Percentiles rank a stretch among this genome's conserved stretches.
phyloP scores from a whole-genome alignment of 225 moss, liverwort and hornwort genomes.

The Sphagnum contortum region DNA sequence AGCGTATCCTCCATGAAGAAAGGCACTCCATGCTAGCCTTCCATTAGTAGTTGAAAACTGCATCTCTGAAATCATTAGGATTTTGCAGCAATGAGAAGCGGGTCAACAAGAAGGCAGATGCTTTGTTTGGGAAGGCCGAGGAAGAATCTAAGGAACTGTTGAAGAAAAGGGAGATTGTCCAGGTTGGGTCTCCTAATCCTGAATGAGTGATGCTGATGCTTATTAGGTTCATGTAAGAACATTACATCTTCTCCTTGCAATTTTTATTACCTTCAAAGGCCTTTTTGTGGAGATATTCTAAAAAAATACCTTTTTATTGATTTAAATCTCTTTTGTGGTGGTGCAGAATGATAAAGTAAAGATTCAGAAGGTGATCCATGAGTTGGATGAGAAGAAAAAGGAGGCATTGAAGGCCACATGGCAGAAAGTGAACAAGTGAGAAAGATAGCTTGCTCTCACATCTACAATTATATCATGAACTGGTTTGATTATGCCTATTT shows the following conservation, averaged over 20 bases:
- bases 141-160: slow-evolving; percentile 84
- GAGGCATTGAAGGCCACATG: slow-evolving; percentile 76
- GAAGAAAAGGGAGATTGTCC: slow-evolving; percentile 73
- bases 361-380: slow-evolving; percentile 89
- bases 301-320: too few relatives aligned
- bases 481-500: neutral
- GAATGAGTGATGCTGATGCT: neutral
- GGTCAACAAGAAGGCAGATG: slow-evolving; percentile 91
- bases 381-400: slow-evolving; percentile 93
- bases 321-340: too few relatives aligned
- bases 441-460: neutral
- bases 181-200: slow-evolving; percentile 28
- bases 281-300: too few relatives aligned
- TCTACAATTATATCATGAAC: too few relatives aligned
- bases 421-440: slow-evolving; percentile 85
- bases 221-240: too few relatives aligned
- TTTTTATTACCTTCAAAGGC: too few relatives aligned
- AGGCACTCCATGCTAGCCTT: too few relatives aligned
- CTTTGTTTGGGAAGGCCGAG: slow-evolving; percentile 95
- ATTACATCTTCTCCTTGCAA: too few relatives aligned
- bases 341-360: slow-evolving; percentile 85
- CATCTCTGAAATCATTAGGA: neutral
- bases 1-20: too few relatives aligned
- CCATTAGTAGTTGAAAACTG: too few relatives aligned
- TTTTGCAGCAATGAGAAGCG: slow-evolving; percentile 82